Conservation (phyloP, 257 asterid genomes). For the Gardenia jasminoides region DNA sequence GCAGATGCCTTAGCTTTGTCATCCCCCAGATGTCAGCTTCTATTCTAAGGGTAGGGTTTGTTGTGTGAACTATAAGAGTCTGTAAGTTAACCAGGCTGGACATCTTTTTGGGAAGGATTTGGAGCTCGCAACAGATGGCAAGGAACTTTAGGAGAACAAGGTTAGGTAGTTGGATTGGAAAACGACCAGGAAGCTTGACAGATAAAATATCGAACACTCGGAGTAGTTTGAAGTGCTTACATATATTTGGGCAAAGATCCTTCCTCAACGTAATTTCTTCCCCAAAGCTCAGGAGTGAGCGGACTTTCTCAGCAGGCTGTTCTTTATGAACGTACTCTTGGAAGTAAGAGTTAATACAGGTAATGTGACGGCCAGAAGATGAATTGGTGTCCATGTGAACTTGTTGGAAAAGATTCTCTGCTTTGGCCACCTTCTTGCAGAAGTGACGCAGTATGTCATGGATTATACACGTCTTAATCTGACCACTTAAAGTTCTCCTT, state of each 20-base stretch:
- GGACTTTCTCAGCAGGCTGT: not conserved
- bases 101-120: conserved; percentile 6
- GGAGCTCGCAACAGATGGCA: not conserved
- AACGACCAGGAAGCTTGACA: conserved; percentile 6
- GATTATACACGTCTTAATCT: no score
- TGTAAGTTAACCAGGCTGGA: conserved; percentile 14
- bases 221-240: conserved; percentile 21
- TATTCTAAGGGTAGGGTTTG: not conserved
- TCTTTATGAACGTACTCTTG: no score
- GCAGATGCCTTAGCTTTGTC: conserved; percentile 13
- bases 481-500: no score
- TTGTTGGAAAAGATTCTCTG: no score
- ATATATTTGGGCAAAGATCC: not conserved
- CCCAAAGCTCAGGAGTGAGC: conserved; percentile 17
- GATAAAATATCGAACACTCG: conserved; percentile 35
- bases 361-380: no score
- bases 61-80: conserved; percentile 16
- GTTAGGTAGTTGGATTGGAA: not conserved
- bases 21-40: conserved; percentile 12
- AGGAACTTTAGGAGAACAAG: conserved; percentile 13
- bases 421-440: no score
- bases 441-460: no score
- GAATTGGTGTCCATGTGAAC: no score
- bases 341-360: no score
- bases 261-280: not conserved